These are phyloP conservation scores for Didymella pomorum DNA, from an alignment of 2,329 filamentous ascomycete genomes.

Conservation along the genomic window DNA sequence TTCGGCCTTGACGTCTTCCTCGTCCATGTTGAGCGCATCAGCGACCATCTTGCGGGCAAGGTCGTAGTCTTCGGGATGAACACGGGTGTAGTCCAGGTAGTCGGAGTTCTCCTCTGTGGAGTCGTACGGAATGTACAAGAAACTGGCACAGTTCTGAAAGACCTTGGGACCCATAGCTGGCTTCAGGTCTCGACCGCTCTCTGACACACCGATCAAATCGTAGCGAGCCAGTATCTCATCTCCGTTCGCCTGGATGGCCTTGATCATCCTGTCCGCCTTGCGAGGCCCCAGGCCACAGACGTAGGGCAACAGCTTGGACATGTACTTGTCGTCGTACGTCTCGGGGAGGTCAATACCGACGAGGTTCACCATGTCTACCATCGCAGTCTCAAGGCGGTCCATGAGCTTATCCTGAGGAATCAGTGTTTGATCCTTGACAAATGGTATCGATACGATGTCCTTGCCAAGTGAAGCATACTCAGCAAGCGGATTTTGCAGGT, in stretches of 20 bases:
- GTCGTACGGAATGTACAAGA: constrained; percentile 89
- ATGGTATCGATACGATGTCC: constrained; percentile 84
- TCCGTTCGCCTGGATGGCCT: constrained; percentile 90
- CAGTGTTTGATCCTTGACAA: constrained; percentile 89
- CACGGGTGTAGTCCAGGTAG: constrained; percentile 94
- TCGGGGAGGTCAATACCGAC: constrained; percentile 96
- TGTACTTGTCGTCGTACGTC: constrained; percentile 80
- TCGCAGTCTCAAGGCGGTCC: constrained; percentile 89
- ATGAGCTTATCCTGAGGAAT: constrained; percentile 86
- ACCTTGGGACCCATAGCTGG: constrained; percentile 79
- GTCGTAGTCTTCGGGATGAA: constrained; percentile 98
- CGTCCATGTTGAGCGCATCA: constrained; percentile 93
- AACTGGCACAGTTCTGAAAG: constrained; percentile 97
- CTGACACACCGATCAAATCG: constrained; percentile 87
- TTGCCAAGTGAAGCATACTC: constrained; percentile 93
- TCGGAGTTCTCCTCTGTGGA: constrained; percentile 82
- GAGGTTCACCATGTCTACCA: constrained; percentile 98
- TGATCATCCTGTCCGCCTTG: constrained; percentile 84
- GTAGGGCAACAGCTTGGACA: constrained; percentile 87
- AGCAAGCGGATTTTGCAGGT: constrained; percentile 94
- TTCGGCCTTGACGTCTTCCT: constrained; percentile 96
- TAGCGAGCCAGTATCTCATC: constrained; percentile 84
- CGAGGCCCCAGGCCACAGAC: constrained; percentile 90
- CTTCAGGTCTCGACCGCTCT: constrained; percentile 60
- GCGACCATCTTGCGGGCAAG: constrained; percentile 98